Evolutionary conservation across 306 rosid species (phyloP), one percentile per base, ranked within the genome.

Genomic region (Castanea sativa): DNA sequence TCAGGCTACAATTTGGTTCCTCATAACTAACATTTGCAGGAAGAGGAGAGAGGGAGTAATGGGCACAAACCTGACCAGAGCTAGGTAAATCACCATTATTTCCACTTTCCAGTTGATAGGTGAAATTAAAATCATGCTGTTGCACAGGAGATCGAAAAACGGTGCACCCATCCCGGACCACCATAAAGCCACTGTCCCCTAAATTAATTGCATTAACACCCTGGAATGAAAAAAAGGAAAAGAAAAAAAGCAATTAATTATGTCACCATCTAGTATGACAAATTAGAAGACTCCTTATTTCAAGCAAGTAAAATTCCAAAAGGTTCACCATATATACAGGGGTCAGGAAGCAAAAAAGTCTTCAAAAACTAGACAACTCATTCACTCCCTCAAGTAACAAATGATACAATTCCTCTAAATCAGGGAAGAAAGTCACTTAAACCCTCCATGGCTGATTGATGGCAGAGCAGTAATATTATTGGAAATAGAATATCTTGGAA

Each of bases 101-200:
- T 71, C 97, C 98, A 83, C 86, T 77, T 83, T 91, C 98, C 74
- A 96, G 84, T 79, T 96, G 99, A 83, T 82, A 96, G 69, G 99
- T 93, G 83, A 93, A 93, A 83, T 96, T 96, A 88, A 96, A 96
- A 89, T 90, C 96, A 85, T 93, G 99, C 83, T 96, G 99, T 91
- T 96, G 99, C 83, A 87, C 97, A 14, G 98, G 98, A 63, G 99
- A 96, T 76, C 92, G 87, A 78, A 96, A 96, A 68, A 96, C 13
- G 1, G 98, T 96, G 88, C 92, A 90, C 74, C 99, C 99, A 73
- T 90, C 94, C 77, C 98, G 90, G 55, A 96, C 89, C 81, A 96
- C 99, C 87, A 96, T 91, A 87, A 93, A 96, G 57, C 99, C 99
- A 58, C 99, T 96, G 80, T 96, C 99, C 71, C 99, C 99, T 86